Percentiles rank a stretch among this genome's conserved stretches.
Evolutionary conservation across 2,329 filamentous ascomycete genomes (phyloP).

Genomic region (Aspergillus sp.): DNA sequence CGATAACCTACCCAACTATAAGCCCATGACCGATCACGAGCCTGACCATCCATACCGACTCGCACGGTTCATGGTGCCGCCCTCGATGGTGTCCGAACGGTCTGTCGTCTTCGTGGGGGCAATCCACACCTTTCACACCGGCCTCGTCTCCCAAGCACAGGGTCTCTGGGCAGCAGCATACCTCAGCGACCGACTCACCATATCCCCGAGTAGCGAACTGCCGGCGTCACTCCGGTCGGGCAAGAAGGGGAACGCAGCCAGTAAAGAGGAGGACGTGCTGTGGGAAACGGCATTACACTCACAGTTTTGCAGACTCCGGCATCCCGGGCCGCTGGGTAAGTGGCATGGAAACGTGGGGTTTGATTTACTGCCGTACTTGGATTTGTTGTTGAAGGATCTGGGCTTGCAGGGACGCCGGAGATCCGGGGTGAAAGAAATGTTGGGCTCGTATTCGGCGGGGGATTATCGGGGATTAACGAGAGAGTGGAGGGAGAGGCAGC

Average conservation of each 20-base stretch:
- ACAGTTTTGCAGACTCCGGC: conserved; percentile 66
- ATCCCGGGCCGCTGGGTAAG: conserved; percentile 55
- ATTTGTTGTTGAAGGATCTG: conserved; percentile 1
- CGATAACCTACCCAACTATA: too few relatives aligned
- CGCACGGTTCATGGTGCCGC: conserved; percentile 3
- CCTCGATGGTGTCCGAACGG: not conserved
- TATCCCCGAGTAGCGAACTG: not conserved
- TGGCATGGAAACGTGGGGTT: conserved; percentile 62
- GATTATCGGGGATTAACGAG: too few relatives aligned
- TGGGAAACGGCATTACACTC: conserved; percentile 59
- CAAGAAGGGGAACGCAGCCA: too few relatives aligned
- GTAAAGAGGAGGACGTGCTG: conserved; percentile 30
- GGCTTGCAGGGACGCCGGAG: not conserved
- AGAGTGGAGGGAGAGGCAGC: too few relatives aligned
- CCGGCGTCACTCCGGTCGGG: too few relatives aligned
- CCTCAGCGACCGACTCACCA: not conserved
- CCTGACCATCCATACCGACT: not conserved
- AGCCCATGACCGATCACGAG: not conserved
- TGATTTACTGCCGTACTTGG: conserved; percentile 56
- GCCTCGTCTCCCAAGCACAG: conserved; percentile 1
- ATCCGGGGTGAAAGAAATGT: too few relatives aligned
- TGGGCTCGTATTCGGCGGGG: too few relatives aligned
- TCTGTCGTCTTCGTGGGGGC: conserved; percentile 3
- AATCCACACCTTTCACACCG: not conserved
- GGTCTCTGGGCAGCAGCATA: conserved; percentile 4